Evolutionary conservation across 352 stramenopile species (phyloP).

Genomic region (Phytopythium ostracodes): DNA sequence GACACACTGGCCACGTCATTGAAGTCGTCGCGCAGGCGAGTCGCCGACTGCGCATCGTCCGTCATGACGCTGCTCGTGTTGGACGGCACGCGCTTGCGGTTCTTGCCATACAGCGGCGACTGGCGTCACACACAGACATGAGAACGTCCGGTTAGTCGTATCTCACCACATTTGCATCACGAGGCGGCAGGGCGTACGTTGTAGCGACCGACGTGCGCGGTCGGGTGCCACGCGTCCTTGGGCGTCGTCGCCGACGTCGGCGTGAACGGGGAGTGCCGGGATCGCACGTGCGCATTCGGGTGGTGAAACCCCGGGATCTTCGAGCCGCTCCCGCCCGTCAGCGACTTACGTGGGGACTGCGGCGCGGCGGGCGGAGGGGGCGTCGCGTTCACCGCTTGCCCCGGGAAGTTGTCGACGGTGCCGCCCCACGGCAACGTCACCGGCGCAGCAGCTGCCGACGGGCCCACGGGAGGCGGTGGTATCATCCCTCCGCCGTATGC

Average conservation of each 20-base stretch:
- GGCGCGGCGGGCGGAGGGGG: background rate
- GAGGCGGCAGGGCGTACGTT: constrained; percentile 17
- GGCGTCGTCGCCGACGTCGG: constrained; percentile 11
- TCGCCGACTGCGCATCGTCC: constrained; percentile 17
- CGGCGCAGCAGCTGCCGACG: constrained; percentile 4
- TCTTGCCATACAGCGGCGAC: constrained; percentile 34
- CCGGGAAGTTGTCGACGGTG: background rate
- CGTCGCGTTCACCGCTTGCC: background rate
- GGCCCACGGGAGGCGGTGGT: background rate
- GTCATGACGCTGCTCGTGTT: constrained; percentile 24
- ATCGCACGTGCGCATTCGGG: constrained; percentile 4
- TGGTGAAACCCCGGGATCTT: constrained; percentile 12
- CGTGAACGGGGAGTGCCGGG: constrained; percentile 14
- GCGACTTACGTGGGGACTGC: background rate
- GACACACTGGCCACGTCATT: constrained; percentile 7
- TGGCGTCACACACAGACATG: background rate
- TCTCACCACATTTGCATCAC: no score
- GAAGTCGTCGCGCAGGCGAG: constrained; percentile 27
- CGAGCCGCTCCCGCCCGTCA: background rate
- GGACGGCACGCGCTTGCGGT: constrained; percentile 32
- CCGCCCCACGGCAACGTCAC: constrained; percentile 7
- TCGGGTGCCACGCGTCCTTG: constrained; percentile 21
- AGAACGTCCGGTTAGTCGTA: background rate
- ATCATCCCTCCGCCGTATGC: background rate
- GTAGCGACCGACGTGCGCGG: constrained; percentile 21